Conservation (phyloP, 371 early-diverging fungal genomes). For the Zychaea mexicana region DNA sequence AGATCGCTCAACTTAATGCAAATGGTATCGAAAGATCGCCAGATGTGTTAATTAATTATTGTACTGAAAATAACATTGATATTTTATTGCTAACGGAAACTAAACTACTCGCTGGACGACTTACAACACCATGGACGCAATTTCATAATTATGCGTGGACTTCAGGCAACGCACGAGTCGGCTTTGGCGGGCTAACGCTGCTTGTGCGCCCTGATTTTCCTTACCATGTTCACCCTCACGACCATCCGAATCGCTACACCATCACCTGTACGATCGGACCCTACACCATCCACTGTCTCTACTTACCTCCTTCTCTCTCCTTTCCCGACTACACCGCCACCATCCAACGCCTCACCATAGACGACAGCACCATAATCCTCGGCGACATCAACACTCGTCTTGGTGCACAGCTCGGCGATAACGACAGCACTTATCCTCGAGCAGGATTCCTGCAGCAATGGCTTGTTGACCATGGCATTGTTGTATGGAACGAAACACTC, state of each 20-base stretch:
- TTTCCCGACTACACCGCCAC: no score
- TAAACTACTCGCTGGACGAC: not conserved
- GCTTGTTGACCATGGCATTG: not conserved
- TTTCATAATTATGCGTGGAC: conserved; percentile 1
- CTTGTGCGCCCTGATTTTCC: conserved; percentile 1
- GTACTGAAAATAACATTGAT: not conserved
- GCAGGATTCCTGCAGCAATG: not conserved
- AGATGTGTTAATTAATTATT: no score
- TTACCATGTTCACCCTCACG: not conserved
- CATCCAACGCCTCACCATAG: not conserved
- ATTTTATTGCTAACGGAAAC: not conserved
- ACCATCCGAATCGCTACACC: not conserved
- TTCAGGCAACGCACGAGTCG: not conserved
- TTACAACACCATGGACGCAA: not conserved
- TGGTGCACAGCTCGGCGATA: not conserved
- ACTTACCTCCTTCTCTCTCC: not conserved
- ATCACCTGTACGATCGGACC: not conserved
- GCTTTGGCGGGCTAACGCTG: conserved; percentile 1
- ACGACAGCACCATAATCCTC: not conserved
- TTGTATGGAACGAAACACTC: not conserved
- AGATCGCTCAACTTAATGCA: no score
- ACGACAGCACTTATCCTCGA: not conserved
- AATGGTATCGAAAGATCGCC: no score
- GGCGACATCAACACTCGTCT: conserved; percentile 9
- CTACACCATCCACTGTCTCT: not conserved